A percentile compares a stretch with the other conserved stretches of the same genome.
These are phyloP conservation scores for Pleurotus eryngii DNA, from an alignment of 768 basidiomycete species.

Conservation along the genomic window DNA sequence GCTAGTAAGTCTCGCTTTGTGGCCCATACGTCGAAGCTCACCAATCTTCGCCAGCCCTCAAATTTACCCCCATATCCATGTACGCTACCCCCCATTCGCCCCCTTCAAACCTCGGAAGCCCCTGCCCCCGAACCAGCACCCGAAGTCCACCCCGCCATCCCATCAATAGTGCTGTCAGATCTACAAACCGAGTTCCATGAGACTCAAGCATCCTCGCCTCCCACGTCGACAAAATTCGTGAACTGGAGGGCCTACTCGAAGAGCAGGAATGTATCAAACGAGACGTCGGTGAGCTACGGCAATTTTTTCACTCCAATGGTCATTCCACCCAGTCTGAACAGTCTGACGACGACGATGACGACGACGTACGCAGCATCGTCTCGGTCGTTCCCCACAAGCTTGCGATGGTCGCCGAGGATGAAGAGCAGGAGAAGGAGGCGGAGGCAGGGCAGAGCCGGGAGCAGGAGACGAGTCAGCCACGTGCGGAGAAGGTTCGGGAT, in stretches of 20 bases:
- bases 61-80: slow-evolving; percentile 63
- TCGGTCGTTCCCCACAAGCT: slow-evolving; percentile 41
- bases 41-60: slow-evolving; percentile 41
- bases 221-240: slow-evolving; percentile 80
- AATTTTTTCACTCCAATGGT: slow-evolving; percentile 53
- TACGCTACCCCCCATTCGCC: slow-evolving; percentile 63
- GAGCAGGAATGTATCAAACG: slow-evolving; percentile 84
- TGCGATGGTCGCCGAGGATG: slow-evolving; percentile 62
- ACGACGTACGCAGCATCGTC: slow-evolving; percentile 66
- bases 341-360: slow-evolving; percentile 55
- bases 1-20: slow-evolving; percentile 46
- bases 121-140: slow-evolving; percentile 23
- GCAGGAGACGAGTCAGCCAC: slow-evolving; percentile 23
- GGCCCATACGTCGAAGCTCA: background rate
- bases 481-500: slow-evolving; percentile 24
- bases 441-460: slow-evolving; percentile 71
- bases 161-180: slow-evolving; percentile 27
- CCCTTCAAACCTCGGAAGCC: slow-evolving; percentile 27
- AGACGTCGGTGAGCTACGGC: slow-evolving; percentile 71
- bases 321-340: background rate
- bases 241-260: slow-evolving; percentile 73
- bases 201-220: slow-evolving; percentile 38
- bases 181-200: too few relatives aligned
- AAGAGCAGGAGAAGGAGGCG: slow-evolving; percentile 42
- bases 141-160: slow-evolving; percentile 16